phyloP scores from a whole-genome alignment of 495 filamentous ascomycete species.

The Parachaetomium inaequale region DNA sequence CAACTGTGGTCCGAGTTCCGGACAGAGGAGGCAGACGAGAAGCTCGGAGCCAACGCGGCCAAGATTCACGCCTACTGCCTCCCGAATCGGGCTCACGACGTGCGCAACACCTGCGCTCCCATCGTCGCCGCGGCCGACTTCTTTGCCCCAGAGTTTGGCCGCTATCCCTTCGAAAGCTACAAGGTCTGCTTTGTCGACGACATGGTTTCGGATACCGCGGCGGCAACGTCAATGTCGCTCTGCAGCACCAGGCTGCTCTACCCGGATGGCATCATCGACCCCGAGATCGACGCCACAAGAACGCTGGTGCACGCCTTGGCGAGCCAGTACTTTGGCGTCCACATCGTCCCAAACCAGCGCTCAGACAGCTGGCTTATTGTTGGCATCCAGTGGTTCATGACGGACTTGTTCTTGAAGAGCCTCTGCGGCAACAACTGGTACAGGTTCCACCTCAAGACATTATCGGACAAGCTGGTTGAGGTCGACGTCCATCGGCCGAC shows the following conservation, averaged over 20 bases:
- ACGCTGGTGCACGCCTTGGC: constrained; percentile 77
- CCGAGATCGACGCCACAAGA: constrained; percentile 71
- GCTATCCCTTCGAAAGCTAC: constrained; percentile 83
- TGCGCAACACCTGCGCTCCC: constrained; percentile 69
- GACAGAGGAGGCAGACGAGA: constrained; percentile 84
- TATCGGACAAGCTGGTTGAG: constrained; percentile 76
- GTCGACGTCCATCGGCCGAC: constrained; percentile 79
- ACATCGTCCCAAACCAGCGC: constrained; percentile 73
- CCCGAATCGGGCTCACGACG: constrained; percentile 71
- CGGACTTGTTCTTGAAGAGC: constrained; percentile 81
- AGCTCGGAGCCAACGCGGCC: constrained; percentile 76
- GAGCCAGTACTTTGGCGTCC: constrained; percentile 90
- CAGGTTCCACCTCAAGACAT: constrained; percentile 81
- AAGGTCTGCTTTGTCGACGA: constrained; percentile 95
- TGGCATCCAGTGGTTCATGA: constrained; percentile 89
- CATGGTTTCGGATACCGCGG: constrained; percentile 63
- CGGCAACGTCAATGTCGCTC: constrained; percentile 77
- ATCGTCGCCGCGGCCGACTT: constrained; percentile 68
- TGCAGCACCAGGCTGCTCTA: constrained; percentile 85
- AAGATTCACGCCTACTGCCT: constrained; percentile 88
- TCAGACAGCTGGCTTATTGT: constrained; percentile 89
- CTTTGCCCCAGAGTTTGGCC: constrained; percentile 78
- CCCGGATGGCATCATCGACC: constrained; percentile 75
- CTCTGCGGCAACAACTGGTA: constrained; percentile 94
- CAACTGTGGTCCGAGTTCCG: constrained; percentile 81